These are phyloP conservation scores for Purshia tridentata DNA, from an alignment of 306 rosid species.

Conservation along the genomic window DNA sequence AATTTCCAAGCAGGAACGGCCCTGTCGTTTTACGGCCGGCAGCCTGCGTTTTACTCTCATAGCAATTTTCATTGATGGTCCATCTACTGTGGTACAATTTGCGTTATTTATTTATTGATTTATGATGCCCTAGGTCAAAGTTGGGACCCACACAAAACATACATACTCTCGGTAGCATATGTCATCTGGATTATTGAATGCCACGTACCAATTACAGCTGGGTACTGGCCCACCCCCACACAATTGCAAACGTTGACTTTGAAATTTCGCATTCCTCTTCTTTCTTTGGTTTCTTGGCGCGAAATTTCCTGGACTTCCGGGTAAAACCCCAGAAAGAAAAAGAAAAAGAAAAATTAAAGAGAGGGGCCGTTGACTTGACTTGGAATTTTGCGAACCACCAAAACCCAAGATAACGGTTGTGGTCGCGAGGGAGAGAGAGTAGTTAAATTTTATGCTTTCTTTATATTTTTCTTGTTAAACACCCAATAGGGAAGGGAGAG, in stretches of 20 bases:
- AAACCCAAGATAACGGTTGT: not conserved
- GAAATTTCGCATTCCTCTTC: not conserved
- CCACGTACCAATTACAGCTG: constrained; percentile 19
- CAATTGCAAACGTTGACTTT: constrained; percentile 1
- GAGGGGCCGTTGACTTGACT: not conserved
- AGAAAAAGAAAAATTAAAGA: too few species aligned
- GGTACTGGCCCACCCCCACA: not conserved
- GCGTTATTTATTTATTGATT: not conserved
- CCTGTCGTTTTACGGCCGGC: not conserved
- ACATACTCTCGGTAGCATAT: not conserved
- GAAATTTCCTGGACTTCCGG: not conserved
- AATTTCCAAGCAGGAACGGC: not conserved
- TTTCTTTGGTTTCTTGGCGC: not conserved
- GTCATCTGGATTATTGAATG: not conserved
- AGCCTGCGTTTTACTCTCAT: not conserved
- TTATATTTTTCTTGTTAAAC: not conserved
- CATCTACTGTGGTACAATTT: not conserved
- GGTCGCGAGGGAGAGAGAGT: not conserved
- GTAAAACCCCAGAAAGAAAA: not conserved
- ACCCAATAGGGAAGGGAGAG: not conserved
- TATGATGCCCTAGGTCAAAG: not conserved
- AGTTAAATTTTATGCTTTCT: not conserved
- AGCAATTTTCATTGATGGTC: too few species aligned
- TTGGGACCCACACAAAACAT: not conserved
- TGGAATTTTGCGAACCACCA: not conserved